phyloP scores from a whole-genome alignment of 257 asterid genomes.

The Rubia yunnanensis region DNA sequence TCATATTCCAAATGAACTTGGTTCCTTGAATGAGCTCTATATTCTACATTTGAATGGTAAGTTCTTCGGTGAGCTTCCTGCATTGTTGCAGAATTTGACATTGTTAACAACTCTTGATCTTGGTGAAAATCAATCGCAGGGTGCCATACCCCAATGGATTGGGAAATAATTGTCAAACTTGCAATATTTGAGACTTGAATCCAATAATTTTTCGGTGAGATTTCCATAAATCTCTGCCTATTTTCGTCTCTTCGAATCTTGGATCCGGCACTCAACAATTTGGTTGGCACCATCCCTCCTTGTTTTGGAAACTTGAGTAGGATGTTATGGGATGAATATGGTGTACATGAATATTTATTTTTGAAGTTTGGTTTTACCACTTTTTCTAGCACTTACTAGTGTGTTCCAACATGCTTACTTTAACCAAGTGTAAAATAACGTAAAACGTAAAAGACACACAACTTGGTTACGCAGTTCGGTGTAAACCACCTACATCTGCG shows the following conservation, averaged over 20 bases:
- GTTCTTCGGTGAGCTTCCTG: background rate
- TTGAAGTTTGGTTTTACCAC: too few relatives aligned
- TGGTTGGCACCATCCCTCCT: conserved; percentile 16
- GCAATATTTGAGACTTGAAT: conserved; percentile 14
- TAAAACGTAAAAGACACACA: too few relatives aligned
- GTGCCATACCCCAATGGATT: conserved; percentile 18
- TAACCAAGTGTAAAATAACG: too few relatives aligned
- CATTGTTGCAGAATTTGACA: background rate
- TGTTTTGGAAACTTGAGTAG: conserved; percentile 17
- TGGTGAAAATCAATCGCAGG: conserved; percentile 1
- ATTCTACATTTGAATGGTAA: conserved; percentile 19
- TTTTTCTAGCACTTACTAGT: too few relatives aligned
- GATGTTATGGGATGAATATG: conserved; percentile 12
- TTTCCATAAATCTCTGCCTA: conserved; percentile 18
- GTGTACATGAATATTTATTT: too few relatives aligned
- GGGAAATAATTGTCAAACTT: conserved; percentile 4
- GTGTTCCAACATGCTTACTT: too few relatives aligned
- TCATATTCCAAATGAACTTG: conserved; percentile 15
- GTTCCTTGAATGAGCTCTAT: conserved; percentile 8
- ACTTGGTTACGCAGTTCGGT: too few relatives aligned
- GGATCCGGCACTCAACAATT: too few relatives aligned
- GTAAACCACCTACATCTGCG: too few relatives aligned
- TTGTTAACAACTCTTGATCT: background rate
- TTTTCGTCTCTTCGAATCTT: conserved; percentile 17
- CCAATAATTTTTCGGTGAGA: conserved; percentile 18